Evolutionary conservation across 495 filamentous ascomycete species (phyloP).

Genomic region (Cetradonia linearis): DNA sequence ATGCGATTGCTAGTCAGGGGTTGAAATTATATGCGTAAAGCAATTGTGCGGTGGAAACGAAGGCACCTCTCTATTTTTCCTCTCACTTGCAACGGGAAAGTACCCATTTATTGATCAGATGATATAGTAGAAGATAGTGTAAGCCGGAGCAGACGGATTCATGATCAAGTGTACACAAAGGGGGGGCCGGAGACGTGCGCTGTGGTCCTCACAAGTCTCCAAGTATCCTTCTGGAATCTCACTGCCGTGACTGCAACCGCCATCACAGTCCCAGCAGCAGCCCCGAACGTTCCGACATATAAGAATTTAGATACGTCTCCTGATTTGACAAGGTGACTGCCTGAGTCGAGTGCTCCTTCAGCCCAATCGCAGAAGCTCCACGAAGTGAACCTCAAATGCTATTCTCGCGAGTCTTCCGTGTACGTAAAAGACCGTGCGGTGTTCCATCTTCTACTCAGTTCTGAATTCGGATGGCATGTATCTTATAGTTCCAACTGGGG

Average conservation of each 20-base stretch:
- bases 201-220: neutral
- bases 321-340: no score
- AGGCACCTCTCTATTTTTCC: no score
- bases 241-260: neutral
- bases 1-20: neutral
- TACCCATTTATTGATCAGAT: neutral
- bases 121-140: neutral
- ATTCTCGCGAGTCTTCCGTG: neutral
- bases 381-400: neutral
- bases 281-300: neutral
- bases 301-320: no score
- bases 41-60: no score
- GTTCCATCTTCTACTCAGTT: no score
- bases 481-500: neutral
- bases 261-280: neutral
- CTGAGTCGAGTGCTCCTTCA: no score
- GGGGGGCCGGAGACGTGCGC: neutral
- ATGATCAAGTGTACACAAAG: neutral
- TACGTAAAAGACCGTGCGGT: neutral
- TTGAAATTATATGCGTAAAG: no score
- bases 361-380: neutral
- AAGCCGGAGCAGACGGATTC: neutral
- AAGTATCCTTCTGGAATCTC: neutral
- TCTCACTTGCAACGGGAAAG: neutral
- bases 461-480: no score